Percentiles rank a stretch among this genome's conserved stretches.
Conservation (phyloP, 169 alveolate genomes). For the Perkinsus marinus region DNA sequence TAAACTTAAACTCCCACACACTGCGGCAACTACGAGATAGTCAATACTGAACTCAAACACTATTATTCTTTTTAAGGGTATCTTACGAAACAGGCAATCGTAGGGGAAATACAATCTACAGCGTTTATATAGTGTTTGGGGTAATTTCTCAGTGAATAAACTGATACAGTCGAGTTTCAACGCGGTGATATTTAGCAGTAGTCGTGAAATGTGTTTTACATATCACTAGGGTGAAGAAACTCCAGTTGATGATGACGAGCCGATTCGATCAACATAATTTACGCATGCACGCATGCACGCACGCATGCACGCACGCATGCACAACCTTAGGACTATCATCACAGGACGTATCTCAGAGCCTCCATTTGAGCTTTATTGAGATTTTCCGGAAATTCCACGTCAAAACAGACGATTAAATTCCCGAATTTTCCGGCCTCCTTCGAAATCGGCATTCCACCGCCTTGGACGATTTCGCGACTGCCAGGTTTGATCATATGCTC, state of each 20-base stretch:
- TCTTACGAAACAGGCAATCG: too few species aligned
- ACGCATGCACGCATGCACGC: not conserved
- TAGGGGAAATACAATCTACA: too few species aligned
- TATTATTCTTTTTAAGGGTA: too few species aligned
- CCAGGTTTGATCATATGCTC: too few species aligned
- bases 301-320: not conserved
- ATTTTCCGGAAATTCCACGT: not conserved
- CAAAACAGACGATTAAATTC: not conserved
- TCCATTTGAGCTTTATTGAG: not conserved
- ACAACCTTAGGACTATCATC: not conserved
- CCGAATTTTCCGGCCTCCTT: not conserved
- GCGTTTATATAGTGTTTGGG: not conserved
- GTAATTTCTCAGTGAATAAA: not conserved
- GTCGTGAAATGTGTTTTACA: too few species aligned
- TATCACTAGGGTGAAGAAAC: too few species aligned
- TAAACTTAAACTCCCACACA: too few species aligned
- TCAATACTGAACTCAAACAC: too few species aligned
- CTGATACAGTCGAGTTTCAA: not conserved
- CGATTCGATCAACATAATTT: not conserved
- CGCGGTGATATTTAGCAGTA: too few species aligned
- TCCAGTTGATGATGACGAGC: not conserved
- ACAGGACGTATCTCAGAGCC: not conserved
- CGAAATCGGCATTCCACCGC: not conserved
- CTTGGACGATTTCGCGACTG: too few species aligned
- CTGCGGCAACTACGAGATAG: too few species aligned